A percentile compares a stretch with the other conserved stretches of the same genome.
Conservation (phyloP, 805 yeast genomes). For the Candida anglica region DNA sequence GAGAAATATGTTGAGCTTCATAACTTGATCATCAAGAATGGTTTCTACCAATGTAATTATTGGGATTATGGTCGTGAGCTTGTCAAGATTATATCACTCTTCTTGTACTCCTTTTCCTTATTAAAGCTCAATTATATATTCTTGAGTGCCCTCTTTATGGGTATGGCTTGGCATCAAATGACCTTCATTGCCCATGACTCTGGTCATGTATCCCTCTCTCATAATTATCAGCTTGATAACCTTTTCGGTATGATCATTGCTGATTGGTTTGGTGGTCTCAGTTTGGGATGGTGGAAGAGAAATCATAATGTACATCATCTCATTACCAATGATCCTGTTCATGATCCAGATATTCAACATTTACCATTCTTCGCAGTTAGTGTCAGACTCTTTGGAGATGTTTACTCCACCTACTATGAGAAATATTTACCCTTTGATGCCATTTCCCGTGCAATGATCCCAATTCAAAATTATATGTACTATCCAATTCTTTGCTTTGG, state of each 20-base stretch:
- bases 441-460: slow-evolving; percentile 54
- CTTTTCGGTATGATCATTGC: slow-evolving; percentile 71
- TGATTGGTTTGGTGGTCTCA: slow-evolving; percentile 80
- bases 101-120: slow-evolving; percentile 46
- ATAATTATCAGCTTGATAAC: slow-evolving; percentile 72
- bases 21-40: slow-evolving; percentile 47
- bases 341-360: slow-evolving; percentile 93
- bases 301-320: slow-evolving; percentile 93
- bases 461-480: slow-evolving; percentile 64
- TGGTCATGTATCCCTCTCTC: slow-evolving; percentile 82
- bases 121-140: slow-evolving; percentile 43
- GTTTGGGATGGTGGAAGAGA: slow-evolving; percentile 93
- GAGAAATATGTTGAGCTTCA: slow-evolving; percentile 61
- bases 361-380: slow-evolving; percentile 88
- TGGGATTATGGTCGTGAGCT: slow-evolving; percentile 69
- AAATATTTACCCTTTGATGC: slow-evolving; percentile 63
- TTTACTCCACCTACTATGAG: slow-evolving; percentile 80
- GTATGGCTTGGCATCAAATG: slow-evolving; percentile 84
- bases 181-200: slow-evolving; percentile 89
- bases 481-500: slow-evolving; percentile 82
- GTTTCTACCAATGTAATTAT: slow-evolving; percentile 71
- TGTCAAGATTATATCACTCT: slow-evolving; percentile 53
- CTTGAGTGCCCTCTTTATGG: slow-evolving; percentile 62
- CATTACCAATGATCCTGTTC: slow-evolving; percentile 88
- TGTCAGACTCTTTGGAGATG: slow-evolving; percentile 58